These are phyloP conservation scores for Aspergillus puulaauensis DNA, from an alignment of 2,329 filamentous ascomycete genomes.

Conservation along the genomic window DNA sequence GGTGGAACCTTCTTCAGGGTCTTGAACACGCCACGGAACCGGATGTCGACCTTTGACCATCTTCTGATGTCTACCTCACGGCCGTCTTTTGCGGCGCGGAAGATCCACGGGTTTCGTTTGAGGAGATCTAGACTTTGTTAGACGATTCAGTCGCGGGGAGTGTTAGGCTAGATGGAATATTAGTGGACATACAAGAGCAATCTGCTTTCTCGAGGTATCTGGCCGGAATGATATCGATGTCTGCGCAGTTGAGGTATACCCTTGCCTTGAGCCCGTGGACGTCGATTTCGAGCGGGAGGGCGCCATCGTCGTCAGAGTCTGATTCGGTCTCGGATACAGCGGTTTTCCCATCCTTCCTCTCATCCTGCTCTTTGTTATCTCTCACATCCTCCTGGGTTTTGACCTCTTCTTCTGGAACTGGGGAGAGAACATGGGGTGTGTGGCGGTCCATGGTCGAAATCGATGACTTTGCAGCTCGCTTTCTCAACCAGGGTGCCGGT, in stretches of 20 bases:
- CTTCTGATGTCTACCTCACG: slow-evolving; percentile 16
- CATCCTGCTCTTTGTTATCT: not conserved
- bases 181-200: slow-evolving; percentile 6
- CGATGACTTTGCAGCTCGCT: not conserved
- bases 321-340: not conserved
- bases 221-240: slow-evolving; percentile 23
- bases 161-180: not conserved
- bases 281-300: slow-evolving; percentile 12
- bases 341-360: not conserved
- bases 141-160: no score
- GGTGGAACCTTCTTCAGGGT: slow-evolving; percentile 22
- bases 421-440: not conserved
- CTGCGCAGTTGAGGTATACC: slow-evolving; percentile 19
- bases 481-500: not conserved
- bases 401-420: not conserved
- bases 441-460: not conserved
- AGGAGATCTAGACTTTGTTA: slow-evolving; percentile 14
- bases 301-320: not conserved
- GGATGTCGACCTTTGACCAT: slow-evolving; percentile 25
- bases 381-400: not conserved
- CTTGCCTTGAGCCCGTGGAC: slow-evolving; percentile 24
- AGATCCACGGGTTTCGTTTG: slow-evolving; percentile 23
- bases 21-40: slow-evolving; percentile 25
- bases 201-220: slow-evolving; percentile 21
- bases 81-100: slow-evolving; percentile 19